phyloP scores from a whole-genome alignment of 2,329 filamentous ascomycete genomes.

The Penicillium sclerotigenum region DNA sequence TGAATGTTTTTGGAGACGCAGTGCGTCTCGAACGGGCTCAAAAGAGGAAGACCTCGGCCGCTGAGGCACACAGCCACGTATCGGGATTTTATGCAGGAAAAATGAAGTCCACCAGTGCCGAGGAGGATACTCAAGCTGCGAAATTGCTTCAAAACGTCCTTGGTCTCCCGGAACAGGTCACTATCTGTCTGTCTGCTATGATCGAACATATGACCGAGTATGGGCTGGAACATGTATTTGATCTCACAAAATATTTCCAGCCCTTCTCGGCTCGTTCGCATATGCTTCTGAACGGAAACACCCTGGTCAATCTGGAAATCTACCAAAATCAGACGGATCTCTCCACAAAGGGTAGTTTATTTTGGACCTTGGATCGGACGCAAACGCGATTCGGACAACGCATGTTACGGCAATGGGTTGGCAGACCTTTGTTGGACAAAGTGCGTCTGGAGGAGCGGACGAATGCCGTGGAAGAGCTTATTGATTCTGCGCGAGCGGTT shows the following conservation, averaged over 20 bases:
- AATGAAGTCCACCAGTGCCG: conserved; percentile 59
- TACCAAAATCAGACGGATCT: conserved; percentile 93
- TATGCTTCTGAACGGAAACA: conserved; percentile 95
- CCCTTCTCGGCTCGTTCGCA: conserved; percentile 91
- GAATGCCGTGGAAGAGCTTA: conserved; percentile 80
- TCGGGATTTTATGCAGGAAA: conserved; percentile 90
- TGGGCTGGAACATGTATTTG: conserved; percentile 90
- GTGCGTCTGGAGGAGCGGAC: conserved; percentile 72
- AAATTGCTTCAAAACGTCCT: conserved; percentile 81
- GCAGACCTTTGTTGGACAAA: conserved; percentile 78
- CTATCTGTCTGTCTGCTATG: conserved; percentile 92
- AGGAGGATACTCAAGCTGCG: conserved; percentile 56
- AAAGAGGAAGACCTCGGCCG: conserved; percentile 75
- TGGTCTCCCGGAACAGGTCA: conserved; percentile 78
- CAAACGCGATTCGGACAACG: conserved; percentile 84
- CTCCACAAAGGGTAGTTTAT: conserved; percentile 78
- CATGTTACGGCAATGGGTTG: conserved; percentile 90
- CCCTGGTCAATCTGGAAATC: conserved; percentile 87
- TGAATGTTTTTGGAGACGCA: conserved; percentile 87
- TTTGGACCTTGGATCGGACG: conserved; percentile 94
- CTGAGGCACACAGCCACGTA: conserved; percentile 83
- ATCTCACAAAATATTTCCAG: conserved; percentile 94
- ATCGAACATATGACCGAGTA: conserved; percentile 91
- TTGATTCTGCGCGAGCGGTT: conserved; percentile 62
- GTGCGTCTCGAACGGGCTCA: conserved; percentile 78